These are phyloP conservation scores for Lentinula sp. DNA, from an alignment of 768 basidiomycete genomes.

Conservation along the genomic window DNA sequence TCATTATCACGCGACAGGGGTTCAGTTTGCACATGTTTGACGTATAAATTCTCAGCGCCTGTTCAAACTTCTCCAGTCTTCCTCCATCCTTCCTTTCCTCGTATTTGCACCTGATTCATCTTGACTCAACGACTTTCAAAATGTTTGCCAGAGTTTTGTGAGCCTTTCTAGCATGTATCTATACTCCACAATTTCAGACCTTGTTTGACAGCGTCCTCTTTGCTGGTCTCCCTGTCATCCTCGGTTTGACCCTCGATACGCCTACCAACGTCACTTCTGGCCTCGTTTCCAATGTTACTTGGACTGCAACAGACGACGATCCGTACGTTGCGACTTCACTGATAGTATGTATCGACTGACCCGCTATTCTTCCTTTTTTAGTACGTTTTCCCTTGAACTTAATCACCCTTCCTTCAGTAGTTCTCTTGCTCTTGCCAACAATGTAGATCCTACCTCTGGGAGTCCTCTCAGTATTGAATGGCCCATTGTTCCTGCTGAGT, in stretches of 20 bases:
- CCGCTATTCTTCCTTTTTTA: neutral
- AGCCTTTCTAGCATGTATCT: neutral
- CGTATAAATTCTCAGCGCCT: no score
- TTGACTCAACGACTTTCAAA: neutral
- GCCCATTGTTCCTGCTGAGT: conserved; percentile 3
- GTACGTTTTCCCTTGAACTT: neutral
- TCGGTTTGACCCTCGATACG: neutral
- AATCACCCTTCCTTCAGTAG: neutral
- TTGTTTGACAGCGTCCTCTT: neutral
- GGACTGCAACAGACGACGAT: neutral
- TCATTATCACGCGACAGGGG: no score
- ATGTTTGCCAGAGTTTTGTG: conserved; percentile 4
- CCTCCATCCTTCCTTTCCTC: neutral
- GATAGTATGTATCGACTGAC: neutral
- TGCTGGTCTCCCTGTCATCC: neutral
- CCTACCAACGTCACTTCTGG: conserved; percentile 6
- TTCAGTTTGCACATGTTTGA: no score
- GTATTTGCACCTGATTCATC: neutral
- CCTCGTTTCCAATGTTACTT: neutral
- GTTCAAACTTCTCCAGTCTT: no score
- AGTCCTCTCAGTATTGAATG: neutral
- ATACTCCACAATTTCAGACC: neutral
- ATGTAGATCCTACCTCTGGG: neutral
- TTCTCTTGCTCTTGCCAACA: conserved; percentile 4
- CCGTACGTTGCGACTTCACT: neutral